Base-by-base conservation (phyloP, 768 basidiomycete species). In the Russula foetens region DNA sequence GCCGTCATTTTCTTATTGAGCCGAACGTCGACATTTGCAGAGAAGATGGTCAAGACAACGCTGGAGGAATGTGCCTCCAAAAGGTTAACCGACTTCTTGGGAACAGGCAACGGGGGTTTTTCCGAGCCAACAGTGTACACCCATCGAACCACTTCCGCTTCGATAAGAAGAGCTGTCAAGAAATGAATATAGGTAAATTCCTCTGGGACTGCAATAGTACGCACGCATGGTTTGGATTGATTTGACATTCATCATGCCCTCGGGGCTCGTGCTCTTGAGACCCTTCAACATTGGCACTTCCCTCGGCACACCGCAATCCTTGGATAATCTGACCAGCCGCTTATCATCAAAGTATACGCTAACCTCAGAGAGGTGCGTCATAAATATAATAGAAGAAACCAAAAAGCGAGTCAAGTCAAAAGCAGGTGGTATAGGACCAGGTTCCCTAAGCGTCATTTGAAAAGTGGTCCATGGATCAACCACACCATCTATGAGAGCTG, bases 371-470 rank as follows among this genome's bases (percentile, higher is more conserved):
- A 99, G 79, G 61, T 84, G 79, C 12, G 81, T 76, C 88, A 97
- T 98, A 74, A 99, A 99, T 0, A 93, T 94, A 57, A 99, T 85
- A 0, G 90, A 91, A 2, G 93, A 95, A 41, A 86, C 80, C 21
- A 99, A 79, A 71, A 99, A 98, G 23, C 91, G 83, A 33, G 88
- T 84, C 63, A 98, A 85, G 67, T 98, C 93, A 63, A 95, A 90
- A 7, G 89, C 80, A 19, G 82, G 78, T 0, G 92, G 92, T 59
- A 96, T 85, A 0, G 92, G 83, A 2, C 79, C 76, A 4, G 87
- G 83, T 68, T 96, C 90, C 49, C 96, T 81, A 2, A 97, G 78
- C 4, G 79, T 77, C 90, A 99, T 95, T 60, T 90, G 83, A 71
- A 99, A 97, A 0, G 86, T 80, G 3, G 96, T 94, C 91, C 93